Evolutionary conservation across 139 green algal genomes (phyloP), one percentile per base, ranked within the genome.

Genomic region (Gonium pectorale): DNA sequence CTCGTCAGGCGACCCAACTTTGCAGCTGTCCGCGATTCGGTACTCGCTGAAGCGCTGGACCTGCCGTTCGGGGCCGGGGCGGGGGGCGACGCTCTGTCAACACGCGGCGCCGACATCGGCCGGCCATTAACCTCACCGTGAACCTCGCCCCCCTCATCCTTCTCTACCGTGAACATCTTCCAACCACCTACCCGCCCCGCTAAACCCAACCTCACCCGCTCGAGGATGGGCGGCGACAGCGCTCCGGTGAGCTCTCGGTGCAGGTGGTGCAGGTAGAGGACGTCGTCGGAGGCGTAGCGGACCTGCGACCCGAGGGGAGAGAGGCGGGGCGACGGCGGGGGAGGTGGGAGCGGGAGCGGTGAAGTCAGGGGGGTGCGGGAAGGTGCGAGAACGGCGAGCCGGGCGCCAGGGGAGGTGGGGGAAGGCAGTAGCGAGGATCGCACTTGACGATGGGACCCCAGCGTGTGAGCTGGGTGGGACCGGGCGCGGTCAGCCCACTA

Each of bases 251-350:
- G 17, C 38, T 59, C 21, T 17, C 38, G 37, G 46, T 69, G 54
- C 52, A 81, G 73, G 73, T 81, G 73, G 56, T 81, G 73, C 35
- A 81, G 73, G 52, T 81, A 81, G 26, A 81, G 73, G 0, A 81
- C 73, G 54, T 81, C 73, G 38, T 81, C 73, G 13, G 73, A 26
- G 7, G 73, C 73, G 37, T 81, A 81, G 13, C 73, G 73, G 38
- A 81, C 73, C 73, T 81, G 73, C 1, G 11, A n/a, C n/a, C n/a
- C n/a, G n/a, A n/a, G n/a, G n/a, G n/a, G n/a, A n/a, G n/a, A n/a
- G n/a, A n/a, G n/a, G n/a, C n/a, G 9, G 59, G 59, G 24, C 2
- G 2, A 27, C 13, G 19, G 11, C 15, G 54, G 8, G 27, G 5
- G 60, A 38, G 60, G 60, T 35, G 9, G 40, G 22, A 54, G 19